phyloP scores from a whole-genome alignment of 192 early-diverging fungal genomes.

The Phlyctochytrium bullatum region DNA sequence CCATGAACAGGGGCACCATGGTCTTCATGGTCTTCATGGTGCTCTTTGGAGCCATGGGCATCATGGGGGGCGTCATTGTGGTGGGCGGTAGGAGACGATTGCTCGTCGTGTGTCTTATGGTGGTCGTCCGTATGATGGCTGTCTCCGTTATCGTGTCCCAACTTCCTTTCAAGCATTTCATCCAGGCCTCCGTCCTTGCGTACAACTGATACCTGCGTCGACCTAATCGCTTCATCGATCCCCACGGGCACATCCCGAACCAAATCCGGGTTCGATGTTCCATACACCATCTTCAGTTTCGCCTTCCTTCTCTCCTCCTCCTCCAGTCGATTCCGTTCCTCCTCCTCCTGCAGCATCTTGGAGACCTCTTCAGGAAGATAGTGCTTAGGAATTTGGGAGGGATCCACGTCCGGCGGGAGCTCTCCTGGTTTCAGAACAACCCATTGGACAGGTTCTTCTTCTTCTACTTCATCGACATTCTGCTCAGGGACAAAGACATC shows the following conservation, averaged over 20 bases:
- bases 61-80: no score
- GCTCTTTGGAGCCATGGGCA: no score
- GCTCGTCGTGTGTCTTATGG: no score
- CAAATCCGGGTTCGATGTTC: background rate
- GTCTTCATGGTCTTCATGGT: no score
- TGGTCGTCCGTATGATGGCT: no score
- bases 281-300: background rate
- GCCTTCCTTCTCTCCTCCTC: background rate
- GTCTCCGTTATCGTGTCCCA: no score
- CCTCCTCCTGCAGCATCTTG: background rate
- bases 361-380: background rate
- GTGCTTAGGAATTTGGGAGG: background rate
- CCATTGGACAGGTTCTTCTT: background rate
- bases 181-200: no score
- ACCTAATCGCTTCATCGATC: no score
- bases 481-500: background rate
- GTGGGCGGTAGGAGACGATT: no score
- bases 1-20: no score
- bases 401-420: background rate
- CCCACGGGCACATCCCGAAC: background rate
- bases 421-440: constrained; percentile 2
- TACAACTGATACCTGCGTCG: no score
- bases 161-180: no score
- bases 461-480: background rate
- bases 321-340: background rate